Base-by-base conservation (phyloP, 2,329 filamentous ascomycete genomes). In the Ambrosiella beaveri region DNA sequence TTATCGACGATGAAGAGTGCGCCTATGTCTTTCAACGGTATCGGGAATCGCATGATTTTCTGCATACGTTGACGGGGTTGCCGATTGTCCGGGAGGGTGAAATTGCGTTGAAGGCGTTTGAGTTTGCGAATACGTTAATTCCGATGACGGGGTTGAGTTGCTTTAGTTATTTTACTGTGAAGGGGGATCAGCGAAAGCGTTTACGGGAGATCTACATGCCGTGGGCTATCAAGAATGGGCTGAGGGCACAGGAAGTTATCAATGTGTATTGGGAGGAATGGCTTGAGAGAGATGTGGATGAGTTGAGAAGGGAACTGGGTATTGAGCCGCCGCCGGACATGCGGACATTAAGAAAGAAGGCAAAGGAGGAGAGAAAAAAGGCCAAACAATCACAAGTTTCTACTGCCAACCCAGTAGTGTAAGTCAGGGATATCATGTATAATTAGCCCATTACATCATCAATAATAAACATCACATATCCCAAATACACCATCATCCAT, bases 11-110 rank as follows among this genome's bases (percentile, higher is more conserved):
- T 67, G 84, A 86, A 64, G 93, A 98, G 71, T 95, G 90, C 68
- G 93, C 93, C 40, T 98, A 97, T 73, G 93, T 97, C 15, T 94
- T 98, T 86, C 93, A 97, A 74, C 82, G 93, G 57, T 98, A 98
- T 71, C 83, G 93, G 62, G 93, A 98, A 71, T 95, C 86, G 64
- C 93, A 98, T 70, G 93, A 98, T 69, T 96, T 98, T 71, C 96
- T 94, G 73, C 93, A 98, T 70, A 91, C 93, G 0, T 75, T 98
- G 56, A 95, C 90, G 0, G 91, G 91, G 0, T 72, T 98, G 53
- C 93, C 93, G 0, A 81, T 94, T 47, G 85, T 95, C 62, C 79
- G 89, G n/a, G 93, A 98, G 73, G 93, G 93, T 35, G 93, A 98
- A 74, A 79, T 98, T 11, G 93, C 91, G n/a, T 78, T 98, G 64